Conservation (phyloP, 2,329 filamentous ascomycete species). For the Colletotrichum sp. region DNA sequence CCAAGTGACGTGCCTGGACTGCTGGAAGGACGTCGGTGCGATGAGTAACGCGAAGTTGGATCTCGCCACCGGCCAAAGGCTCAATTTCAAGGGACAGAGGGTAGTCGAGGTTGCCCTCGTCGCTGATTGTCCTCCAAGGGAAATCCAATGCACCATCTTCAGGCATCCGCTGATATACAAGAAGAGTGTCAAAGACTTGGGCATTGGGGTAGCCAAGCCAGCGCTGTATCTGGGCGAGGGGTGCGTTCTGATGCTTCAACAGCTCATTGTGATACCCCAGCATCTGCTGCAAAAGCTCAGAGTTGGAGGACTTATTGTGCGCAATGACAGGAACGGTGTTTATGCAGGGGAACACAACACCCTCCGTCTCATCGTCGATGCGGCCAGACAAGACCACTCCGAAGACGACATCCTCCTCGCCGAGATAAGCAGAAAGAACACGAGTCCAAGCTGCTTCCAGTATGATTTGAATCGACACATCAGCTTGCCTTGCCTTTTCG, state of each 20-base stretch:
- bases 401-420: conserved; percentile 76
- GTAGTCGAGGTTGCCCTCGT: conserved; percentile 77
- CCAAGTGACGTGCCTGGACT: conserved; percentile 70
- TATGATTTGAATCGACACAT: conserved; percentile 78
- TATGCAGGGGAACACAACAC: conserved; percentile 77
- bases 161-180: conserved; percentile 76
- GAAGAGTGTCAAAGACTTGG: conserved; percentile 81
- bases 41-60: conserved; percentile 72
- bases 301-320: conserved; percentile 58
- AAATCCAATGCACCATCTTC: conserved; percentile 25
- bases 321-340: conserved; percentile 78
- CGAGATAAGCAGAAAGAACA: conserved; percentile 77
- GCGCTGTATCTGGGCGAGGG: conserved; percentile 74
- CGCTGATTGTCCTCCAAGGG: conserved; percentile 67
- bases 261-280: conserved; percentile 69
- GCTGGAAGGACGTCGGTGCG: conserved; percentile 67
- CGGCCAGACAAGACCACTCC: conserved; percentile 83
- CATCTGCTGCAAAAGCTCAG: conserved; percentile 64
- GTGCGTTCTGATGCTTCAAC: conserved; percentile 73
- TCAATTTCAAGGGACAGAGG: conserved; percentile 82
- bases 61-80: conserved; percentile 46
- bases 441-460: conserved; percentile 81
- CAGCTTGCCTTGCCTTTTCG: conserved; percentile 55
- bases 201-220: conserved; percentile 71
- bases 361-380: conserved; percentile 61